Evolutionary conservation across 179 eudicot genomes (phyloP).

Genomic region (Beta macrorhiza): DNA sequence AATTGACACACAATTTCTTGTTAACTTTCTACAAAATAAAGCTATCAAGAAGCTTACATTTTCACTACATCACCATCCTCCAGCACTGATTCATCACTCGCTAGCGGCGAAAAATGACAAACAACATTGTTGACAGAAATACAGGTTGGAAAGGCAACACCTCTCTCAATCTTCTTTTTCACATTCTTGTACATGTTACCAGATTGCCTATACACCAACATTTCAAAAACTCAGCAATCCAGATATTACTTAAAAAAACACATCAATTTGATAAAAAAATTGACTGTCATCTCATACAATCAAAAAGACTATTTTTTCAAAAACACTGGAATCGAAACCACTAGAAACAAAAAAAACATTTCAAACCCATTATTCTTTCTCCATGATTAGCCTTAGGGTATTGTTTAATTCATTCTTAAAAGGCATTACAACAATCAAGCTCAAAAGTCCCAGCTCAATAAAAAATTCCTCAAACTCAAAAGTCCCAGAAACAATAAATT

Average conservation of each 20-base stretch:
- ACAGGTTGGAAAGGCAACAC: constrained; percentile 85
- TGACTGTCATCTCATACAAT: too few species aligned
- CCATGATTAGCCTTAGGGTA: neutral
- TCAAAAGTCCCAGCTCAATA: neutral
- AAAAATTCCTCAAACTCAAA: neutral
- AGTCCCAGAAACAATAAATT: neutral
- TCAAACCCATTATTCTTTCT: neutral
- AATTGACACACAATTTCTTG: neutral
- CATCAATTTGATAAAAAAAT: too few species aligned
- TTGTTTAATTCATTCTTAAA: neutral
- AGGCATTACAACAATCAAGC: neutral
- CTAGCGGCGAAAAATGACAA: constrained; percentile 86
- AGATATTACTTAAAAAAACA: neutral
- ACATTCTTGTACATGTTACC: constrained; percentile 71
- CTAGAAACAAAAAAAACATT: neutral
- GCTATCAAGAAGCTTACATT: constrained; percentile 52
- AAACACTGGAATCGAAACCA: neutral
- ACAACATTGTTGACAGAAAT: constrained; percentile 82
- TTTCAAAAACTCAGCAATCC: neutral
- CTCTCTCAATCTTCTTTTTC: constrained; percentile 81
- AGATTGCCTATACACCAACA: constrained; percentile 44
- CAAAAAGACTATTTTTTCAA: too few species aligned
- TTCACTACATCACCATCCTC: constrained; percentile 83
- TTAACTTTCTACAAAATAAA: neutral
- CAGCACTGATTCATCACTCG: constrained; percentile 72